These are phyloP conservation scores for Chlamydomonas applanata DNA, from an alignment of 139 green algal genomes.

Conservation along the genomic window DNA sequence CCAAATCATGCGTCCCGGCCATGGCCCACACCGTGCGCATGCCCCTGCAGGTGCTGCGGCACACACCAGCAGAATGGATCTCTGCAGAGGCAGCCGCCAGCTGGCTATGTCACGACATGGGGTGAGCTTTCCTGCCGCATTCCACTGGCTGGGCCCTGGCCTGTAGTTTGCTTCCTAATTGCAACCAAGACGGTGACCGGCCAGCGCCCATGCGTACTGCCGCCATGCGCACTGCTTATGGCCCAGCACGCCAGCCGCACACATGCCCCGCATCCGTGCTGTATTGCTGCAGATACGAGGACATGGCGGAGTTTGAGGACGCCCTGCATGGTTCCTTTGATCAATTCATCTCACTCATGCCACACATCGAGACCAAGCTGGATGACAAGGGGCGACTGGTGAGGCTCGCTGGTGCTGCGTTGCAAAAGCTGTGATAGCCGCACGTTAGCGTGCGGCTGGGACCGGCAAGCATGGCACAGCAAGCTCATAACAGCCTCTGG, in stretches of 20 bases:
- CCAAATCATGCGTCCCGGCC: no score
- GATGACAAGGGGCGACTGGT: slow-evolving; percentile 31
- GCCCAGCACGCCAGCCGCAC: no score
- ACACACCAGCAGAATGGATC: slow-evolving; percentile 22
- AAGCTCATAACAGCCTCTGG: no score
- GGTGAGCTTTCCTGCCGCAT: no score
- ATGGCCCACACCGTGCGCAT: neutral
- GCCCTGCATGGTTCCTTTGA: slow-evolving; percentile 56
- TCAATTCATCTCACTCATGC: slow-evolving; percentile 58
- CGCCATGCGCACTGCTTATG: no score
- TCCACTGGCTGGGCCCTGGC: no score
- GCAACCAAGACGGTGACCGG: neutral
- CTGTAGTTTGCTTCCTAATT: neutral
- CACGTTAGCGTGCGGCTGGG: no score
- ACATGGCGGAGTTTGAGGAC: slow-evolving; percentile 71
- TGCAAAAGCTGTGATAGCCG: no score
- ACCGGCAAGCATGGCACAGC: no score
- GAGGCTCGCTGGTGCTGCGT: no score
- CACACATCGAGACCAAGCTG: slow-evolving; percentile 50
- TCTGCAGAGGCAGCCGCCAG: slow-evolving; percentile 10
- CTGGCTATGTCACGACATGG: slow-evolving; percentile 24
- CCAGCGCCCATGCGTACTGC: no score
- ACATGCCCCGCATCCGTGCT: no score
- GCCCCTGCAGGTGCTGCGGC: neutral
- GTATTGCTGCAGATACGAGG: slow-evolving; percentile 57